Base-by-base conservation (phyloP, 2,329 filamentous ascomycete species). In the Trichoderma sp. region DNA sequence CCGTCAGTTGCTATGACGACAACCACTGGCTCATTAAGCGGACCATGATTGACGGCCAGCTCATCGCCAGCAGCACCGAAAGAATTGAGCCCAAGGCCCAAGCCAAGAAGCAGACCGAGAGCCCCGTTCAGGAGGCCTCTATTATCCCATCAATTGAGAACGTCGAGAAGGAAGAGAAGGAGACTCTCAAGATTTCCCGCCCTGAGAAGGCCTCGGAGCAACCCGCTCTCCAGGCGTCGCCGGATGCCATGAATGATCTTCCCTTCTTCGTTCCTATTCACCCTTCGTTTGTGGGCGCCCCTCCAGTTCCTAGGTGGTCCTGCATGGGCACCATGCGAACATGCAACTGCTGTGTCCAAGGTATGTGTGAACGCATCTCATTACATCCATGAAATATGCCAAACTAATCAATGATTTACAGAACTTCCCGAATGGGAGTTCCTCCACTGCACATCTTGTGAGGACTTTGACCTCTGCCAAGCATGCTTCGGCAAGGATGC, bases 1-100 rank as follows among this genome's bases (percentile, higher is more conserved):
- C 95, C 74, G 86, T 92, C 72, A 88, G 92, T 53, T 99, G 97
- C 84, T 88, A 90, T 74, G 91, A 91, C 71, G 88, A 91, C 34
- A 88, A 90, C 74, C 96, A 99, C 83, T 98, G 94, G 95, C 86
- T 99, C 82, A 95, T 98, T 81, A 98, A 97, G 88, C 92, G 96
- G 72, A 90, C 89, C 74, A 89, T 97, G 74, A 87, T 91, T 77
- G 88, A 94, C 72, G 95, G 95, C 65, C 86, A 89, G 74, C 91
- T 98, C 71, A 88, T 93, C 75, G 93, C 90, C 82, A 98, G 95
- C 86, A 93, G 89, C 26, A 98, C 95, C 1, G 93, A 97, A 83
- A 92, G 87, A 28, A 86, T 97, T 72, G 85, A 89, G 47, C 90
- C 92, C 70, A 94, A 92, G 83, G 77, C 82, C 28, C 85, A 85